Percentiles rank a stretch among this genome's conserved stretches.
phyloP scores from a whole-genome alignment of 1,284 basidiomycete genomes.

The Microbotryomycetes sp. region DNA sequence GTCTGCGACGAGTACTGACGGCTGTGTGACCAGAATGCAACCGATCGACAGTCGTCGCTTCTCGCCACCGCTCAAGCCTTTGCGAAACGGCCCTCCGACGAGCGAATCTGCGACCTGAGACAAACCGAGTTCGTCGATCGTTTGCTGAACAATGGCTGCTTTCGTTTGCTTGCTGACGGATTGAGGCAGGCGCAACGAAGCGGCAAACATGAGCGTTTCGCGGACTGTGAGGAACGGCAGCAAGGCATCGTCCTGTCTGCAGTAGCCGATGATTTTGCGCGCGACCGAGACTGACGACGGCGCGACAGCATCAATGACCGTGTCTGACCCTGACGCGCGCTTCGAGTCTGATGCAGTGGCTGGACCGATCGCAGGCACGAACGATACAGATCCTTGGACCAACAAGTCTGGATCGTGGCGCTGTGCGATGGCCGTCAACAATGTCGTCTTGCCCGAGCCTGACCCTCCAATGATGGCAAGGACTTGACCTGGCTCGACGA shows the following conservation, averaged over 20 bases:
- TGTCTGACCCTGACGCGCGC: neutral
- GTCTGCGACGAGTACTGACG: constrained; percentile 73
- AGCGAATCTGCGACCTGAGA: constrained; percentile 48
- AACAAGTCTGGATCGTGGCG: neutral
- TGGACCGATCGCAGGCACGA: neutral
- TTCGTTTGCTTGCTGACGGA: constrained; percentile 40
- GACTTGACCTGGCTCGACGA: constrained; percentile 21
- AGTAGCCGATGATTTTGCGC: constrained; percentile 24
- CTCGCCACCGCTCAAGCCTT: constrained; percentile 75
- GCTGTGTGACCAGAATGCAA: constrained; percentile 56
- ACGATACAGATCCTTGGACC: neutral
- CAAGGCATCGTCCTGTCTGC: constrained; percentile 27
- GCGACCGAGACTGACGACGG: neutral
- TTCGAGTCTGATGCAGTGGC: neutral
- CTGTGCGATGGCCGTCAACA: neutral
- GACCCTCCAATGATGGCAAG: constrained; percentile 7
- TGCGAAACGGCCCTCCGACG: constrained; percentile 47
- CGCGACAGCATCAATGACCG: neutral
- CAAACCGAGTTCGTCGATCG: constrained; percentile 49
- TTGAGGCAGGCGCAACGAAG: constrained; percentile 47
- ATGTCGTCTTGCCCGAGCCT: neutral
- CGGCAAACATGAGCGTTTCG: constrained; percentile 50
- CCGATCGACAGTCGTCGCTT: constrained; percentile 73
- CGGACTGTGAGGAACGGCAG: constrained; percentile 35
- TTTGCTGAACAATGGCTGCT: constrained; percentile 47